Conservation (phyloP, 1,139 yeast species). For the Magnusiomyces fungicola region DNA sequence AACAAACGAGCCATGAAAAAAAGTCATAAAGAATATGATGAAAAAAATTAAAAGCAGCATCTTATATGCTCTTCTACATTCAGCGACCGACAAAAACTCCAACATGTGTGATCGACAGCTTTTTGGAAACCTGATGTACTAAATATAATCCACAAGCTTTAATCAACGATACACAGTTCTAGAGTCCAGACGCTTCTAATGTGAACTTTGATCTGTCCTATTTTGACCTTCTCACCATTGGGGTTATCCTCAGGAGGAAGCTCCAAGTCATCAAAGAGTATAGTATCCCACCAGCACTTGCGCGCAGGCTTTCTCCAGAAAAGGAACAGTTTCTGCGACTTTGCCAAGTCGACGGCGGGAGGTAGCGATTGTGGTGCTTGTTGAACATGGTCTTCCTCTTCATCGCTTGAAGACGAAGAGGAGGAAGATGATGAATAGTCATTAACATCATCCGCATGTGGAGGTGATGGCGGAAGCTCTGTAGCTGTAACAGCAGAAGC, state of each 20-base stretch:
- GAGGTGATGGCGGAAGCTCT: neutral
- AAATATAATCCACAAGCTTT: neutral
- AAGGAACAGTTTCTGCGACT: slow-evolving; percentile 67
- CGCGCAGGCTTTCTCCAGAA: slow-evolving; percentile 99
- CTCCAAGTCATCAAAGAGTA: slow-evolving; percentile 39
- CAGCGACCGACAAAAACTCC: too few relatives aligned
- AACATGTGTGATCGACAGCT: too few relatives aligned
- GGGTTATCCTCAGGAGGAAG: neutral
- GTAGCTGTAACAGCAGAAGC: neutral
- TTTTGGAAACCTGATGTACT: too few relatives aligned
- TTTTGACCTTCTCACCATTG: slow-evolving; percentile 24
- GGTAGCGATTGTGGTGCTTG: neutral
- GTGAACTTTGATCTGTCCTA: slow-evolving; percentile 51
- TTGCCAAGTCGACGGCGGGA: slow-evolving; percentile 30
- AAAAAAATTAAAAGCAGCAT: too few relatives aligned
- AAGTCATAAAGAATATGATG: too few relatives aligned
- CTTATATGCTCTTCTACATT: too few relatives aligned
- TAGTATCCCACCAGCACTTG: slow-evolving; percentile 93
- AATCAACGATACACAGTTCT: slow-evolving; percentile 43
- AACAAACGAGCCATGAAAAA: too few relatives aligned
- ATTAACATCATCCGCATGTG: slow-evolving; percentile 7
- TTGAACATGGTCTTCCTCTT: slow-evolving; percentile 1
- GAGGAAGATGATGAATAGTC: slow-evolving; percentile 1
- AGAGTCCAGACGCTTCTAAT: slow-evolving; percentile 80
- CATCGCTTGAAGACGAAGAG: neutral